phyloP scores from a whole-genome alignment of 177 flowering plant species.

The Vitis hybrid region DNA sequence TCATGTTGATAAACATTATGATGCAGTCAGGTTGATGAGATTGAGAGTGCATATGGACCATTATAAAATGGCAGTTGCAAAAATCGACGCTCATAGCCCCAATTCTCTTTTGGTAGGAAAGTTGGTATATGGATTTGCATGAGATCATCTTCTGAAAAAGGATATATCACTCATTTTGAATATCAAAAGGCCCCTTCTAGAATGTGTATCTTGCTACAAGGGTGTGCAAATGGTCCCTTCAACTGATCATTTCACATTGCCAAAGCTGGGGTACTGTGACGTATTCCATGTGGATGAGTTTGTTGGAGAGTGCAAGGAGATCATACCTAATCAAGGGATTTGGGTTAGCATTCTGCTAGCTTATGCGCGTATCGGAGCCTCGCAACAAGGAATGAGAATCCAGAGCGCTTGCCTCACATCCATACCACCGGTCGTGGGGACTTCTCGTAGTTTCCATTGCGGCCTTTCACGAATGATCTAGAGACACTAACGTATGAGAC shows the following conservation, averaged over 20 bases:
- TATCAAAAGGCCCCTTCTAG: constrained; percentile 82
- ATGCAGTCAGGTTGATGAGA: no score
- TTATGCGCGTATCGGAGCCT: no score
- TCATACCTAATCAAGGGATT: no score
- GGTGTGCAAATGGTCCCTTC: constrained; percentile 88
- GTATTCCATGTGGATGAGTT: constrained; percentile 70
- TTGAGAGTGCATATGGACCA: constrained; percentile 50
- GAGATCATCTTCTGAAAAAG: constrained; percentile 78
- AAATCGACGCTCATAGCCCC: constrained; percentile 78
- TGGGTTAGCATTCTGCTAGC: no score
- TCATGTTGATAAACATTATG: no score
- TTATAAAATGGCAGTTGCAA: constrained; percentile 93
- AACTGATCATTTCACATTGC: constrained; percentile 78
- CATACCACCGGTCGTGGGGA: constrained; percentile 61
- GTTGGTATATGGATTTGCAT: constrained; percentile 86
- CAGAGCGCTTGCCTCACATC: no score
- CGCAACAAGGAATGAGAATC: no score
- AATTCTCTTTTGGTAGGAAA: constrained; percentile 86
- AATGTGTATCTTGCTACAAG: constrained; percentile 91
- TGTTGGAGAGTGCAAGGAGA: constrained; percentile 39
- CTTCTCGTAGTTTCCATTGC: constrained; percentile 84
- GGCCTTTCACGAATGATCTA: constrained; percentile 99
- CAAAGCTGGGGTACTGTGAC: constrained; percentile 79
- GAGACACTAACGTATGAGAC: constrained; percentile 99
- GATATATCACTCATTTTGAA: constrained; percentile 88